Evolutionary conservation across 2,329 filamentous ascomycete genomes (phyloP).

Genomic region (Fusarium chlamydosporum): DNA sequence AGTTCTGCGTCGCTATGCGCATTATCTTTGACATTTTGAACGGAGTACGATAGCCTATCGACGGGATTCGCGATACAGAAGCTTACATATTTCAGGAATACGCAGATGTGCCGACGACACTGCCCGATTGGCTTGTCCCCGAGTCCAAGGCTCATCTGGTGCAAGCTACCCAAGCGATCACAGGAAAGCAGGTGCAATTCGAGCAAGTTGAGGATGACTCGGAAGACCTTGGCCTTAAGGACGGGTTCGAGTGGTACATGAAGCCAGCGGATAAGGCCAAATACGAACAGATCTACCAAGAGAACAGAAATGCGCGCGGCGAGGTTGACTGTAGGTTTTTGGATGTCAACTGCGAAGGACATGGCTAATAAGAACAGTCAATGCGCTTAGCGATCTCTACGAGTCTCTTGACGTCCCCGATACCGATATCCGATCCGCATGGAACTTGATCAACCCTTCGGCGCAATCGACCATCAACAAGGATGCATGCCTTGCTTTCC

Average conservation of each 20-base stretch:
- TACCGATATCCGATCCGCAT: conserved; percentile 88
- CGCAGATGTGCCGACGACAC: conserved; percentile 82
- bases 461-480: conserved; percentile 88
- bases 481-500: conserved; percentile 92
- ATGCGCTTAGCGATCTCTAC: conserved; percentile 85
- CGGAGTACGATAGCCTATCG: conserved; percentile 70
- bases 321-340: conserved; percentile 78
- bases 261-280: conserved; percentile 89
- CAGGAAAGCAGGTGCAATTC: conserved; percentile 84
- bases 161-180: conserved; percentile 84
- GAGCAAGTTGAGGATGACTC: conserved; percentile 87
- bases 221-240: conserved; percentile 87
- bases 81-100: conserved; percentile 75
- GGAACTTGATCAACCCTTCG: conserved; percentile 97
- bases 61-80: conserved; percentile 15
- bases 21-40: conserved; percentile 98
- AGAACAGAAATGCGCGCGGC: conserved; percentile 88
- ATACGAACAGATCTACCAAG: conserved; percentile 97
- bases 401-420: conserved; percentile 80
- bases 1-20: conserved; percentile 99
- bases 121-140: conserved; percentile 97
- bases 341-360: not conserved
- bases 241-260: conserved; percentile 99
- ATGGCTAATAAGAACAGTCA: conserved; percentile 66
- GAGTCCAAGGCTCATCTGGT: conserved; percentile 95